Evolutionary conservation across 2,329 filamentous ascomycete genomes (phyloP), one percentile per base, ranked within the genome.

Genomic region (Neonectria hederae): DNA sequence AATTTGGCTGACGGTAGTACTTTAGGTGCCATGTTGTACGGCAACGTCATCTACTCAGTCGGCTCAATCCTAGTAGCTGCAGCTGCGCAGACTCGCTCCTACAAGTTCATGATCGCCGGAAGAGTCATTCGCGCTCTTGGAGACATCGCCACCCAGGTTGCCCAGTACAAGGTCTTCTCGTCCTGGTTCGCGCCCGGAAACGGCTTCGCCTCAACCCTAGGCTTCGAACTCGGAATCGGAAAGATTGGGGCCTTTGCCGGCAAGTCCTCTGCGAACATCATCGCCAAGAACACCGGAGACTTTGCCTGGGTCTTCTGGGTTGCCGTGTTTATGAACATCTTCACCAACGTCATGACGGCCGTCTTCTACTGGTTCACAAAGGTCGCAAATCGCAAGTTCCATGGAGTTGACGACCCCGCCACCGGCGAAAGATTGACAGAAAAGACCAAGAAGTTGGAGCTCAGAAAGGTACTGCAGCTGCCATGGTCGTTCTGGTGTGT

Each of bases 91-190:
- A 78, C 83, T 2, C 83, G 86, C 4, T 84, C 80, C 19, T 89
- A 85, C 74, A 81, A 82, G 19, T 85, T 89, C 71, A 89, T 89
- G 86, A 82, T 89, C 42, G 81, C 79, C 14, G 86, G 86, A 1
- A 76, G 82, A 40, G 78, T 89, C 1, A 76, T 89, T 10, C 79
- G 84, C n/a, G 81, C 86, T 0, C 75, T 89, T 0, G 87, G 87
- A 13, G 87, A 89, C 65, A 87, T 89, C 40, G 84, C 87, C 0
- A 89, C 87, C 0, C 87, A 89, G 69, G 81, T 89, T 24, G 87
- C 87, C 0, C 86, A 89, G 70, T 89, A 89, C 73, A 87, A 89
- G 63, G 83, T 89, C 59, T 89, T 89, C 69, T 87, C 85, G 1
- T 87, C 85, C 0, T 89, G 87, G 87, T 89, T 89, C 63, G 80